phyloP scores from a whole-genome alignment of 805 yeast genomes.

The Wickerhamomyces kurtzmanii region DNA sequence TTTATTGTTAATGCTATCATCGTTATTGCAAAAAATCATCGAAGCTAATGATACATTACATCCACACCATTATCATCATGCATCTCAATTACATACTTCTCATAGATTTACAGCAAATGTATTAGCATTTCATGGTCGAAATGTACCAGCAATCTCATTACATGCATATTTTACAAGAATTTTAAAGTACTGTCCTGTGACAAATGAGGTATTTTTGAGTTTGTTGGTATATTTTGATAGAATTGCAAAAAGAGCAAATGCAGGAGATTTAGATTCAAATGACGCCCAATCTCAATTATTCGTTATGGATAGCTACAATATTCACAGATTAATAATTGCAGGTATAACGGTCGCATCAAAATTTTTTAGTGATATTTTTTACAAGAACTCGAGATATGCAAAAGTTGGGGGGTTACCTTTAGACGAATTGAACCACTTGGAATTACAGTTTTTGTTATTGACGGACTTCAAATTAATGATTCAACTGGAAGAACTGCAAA shows the following conservation, averaged over 20 bases:
- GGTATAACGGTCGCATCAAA: slow-evolving; percentile 95
- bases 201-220: slow-evolving; percentile 90
- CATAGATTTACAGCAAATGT: slow-evolving; percentile 57
- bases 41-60: slow-evolving; percentile 83
- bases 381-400: slow-evolving; percentile 90
- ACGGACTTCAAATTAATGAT: slow-evolving; percentile 84
- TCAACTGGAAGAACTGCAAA: slow-evolving; percentile 81
- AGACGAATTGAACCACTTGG: slow-evolving; percentile 87
- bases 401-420: slow-evolving; percentile 92
- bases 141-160: slow-evolving; percentile 89
- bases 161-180: slow-evolving; percentile 87
- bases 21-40: slow-evolving; percentile 75
- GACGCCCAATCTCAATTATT: slow-evolving; percentile 47
- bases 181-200: slow-evolving; percentile 95
- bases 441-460: slow-evolving; percentile 75
- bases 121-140: slow-evolving; percentile 90
- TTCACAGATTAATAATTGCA: slow-evolving; percentile 86
- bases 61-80: slow-evolving; percentile 49
- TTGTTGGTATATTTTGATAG: slow-evolving; percentile 90
- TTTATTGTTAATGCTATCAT: slow-evolving; percentile 74
- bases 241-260: slow-evolving; percentile 77
- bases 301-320: slow-evolving; percentile 93
- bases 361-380: slow-evolving; percentile 89
- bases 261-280: slow-evolving; percentile 20
- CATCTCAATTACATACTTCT: slow-evolving; percentile 11